Conservation (phyloP, 192 early-diverging fungal genomes). For the Backusella morwellensis region DNA sequence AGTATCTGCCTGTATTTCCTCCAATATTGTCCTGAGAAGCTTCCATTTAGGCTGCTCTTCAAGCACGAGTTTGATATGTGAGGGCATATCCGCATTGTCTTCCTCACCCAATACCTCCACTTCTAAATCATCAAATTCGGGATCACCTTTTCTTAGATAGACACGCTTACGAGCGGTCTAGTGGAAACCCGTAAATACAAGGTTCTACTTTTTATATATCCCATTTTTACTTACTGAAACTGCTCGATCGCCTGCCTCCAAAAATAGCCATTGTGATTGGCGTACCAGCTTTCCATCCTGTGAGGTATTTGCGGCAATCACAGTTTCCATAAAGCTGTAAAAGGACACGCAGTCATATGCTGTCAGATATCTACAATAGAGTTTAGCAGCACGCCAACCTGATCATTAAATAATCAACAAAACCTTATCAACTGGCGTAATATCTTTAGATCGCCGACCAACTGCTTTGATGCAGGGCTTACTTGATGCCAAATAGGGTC, state of each 20-base stretch:
- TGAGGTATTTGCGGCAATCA: slow-evolving; percentile 60
- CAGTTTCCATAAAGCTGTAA: slow-evolving; percentile 81
- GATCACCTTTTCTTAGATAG: slow-evolving; percentile 39
- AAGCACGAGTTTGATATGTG: slow-evolving; percentile 65
- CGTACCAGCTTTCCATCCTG: slow-evolving; percentile 22
- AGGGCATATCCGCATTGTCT: slow-evolving; percentile 51
- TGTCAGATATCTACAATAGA: slow-evolving; percentile 63
- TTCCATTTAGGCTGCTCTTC: slow-evolving; percentile 96
- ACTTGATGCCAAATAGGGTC: slow-evolving; percentile 89
- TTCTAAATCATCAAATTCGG: slow-evolving; percentile 13
- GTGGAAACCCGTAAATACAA: neutral
- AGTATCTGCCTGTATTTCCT: slow-evolving; percentile 77
- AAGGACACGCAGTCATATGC: slow-evolving; percentile 89
- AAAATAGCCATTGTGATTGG: slow-evolving; percentile 79
- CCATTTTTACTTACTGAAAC: slow-evolving; percentile 47
- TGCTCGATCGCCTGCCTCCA: slow-evolving; percentile 82
- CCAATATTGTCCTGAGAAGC: slow-evolving; percentile 64
- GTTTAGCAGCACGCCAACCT: neutral
- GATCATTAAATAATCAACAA: neutral
- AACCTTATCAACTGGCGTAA: slow-evolving; percentile 69
- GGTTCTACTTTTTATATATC: neutral
- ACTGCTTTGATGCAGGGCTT: slow-evolving; percentile 64
- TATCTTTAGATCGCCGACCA: slow-evolving; percentile 72
- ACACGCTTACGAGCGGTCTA: slow-evolving; percentile 48
- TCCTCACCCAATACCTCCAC: no score